These are phyloP conservation scores for Entelexis paramagnoliae DNA, from an alignment of 1,139 yeast species.

Conservation along the genomic window DNA sequence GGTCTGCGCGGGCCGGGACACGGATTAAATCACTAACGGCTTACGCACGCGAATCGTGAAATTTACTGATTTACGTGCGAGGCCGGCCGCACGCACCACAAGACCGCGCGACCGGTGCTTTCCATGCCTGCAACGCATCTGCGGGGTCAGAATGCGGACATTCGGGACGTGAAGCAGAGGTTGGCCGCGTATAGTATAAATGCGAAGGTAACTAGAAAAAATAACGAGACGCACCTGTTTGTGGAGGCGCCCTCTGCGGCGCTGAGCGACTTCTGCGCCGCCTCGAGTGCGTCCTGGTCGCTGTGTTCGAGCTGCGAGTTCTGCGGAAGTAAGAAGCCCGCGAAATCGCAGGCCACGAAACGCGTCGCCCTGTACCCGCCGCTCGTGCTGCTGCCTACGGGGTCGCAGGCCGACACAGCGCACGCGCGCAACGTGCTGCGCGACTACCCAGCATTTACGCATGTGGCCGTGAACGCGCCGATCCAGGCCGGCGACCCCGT, in stretches of 20 bases:
- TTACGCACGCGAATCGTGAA: neutral
- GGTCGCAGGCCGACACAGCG: slow-evolving; percentile 26
- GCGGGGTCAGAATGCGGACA: neutral
- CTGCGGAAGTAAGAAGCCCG: neutral
- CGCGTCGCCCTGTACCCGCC: slow-evolving; percentile 50
- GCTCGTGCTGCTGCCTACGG: slow-evolving; percentile 44
- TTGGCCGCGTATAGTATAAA: neutral
- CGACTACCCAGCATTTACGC: slow-evolving; percentile 36
- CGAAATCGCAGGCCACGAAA: neutral
- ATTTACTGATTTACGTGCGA: no score
- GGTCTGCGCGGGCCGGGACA: neutral
- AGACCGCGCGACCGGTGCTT: neutral
- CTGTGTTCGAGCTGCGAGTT: slow-evolving; percentile 10
- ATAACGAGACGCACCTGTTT: slow-evolving; percentile 10
- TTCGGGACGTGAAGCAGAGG: neutral
- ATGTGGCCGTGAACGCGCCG: slow-evolving; percentile 63
- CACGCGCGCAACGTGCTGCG: slow-evolving; percentile 23
- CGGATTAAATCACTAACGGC: neutral
- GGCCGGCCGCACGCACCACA: no score
- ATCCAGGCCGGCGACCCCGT: slow-evolving; percentile 44
- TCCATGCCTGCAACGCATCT: neutral
- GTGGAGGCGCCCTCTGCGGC: neutral
- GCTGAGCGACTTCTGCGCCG: neutral
- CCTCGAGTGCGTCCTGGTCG: neutral
- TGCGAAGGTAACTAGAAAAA: slow-evolving; percentile 7